Conservation (phyloP, 768 basidiomycete genomes). For the Boletus huronensis region DNA sequence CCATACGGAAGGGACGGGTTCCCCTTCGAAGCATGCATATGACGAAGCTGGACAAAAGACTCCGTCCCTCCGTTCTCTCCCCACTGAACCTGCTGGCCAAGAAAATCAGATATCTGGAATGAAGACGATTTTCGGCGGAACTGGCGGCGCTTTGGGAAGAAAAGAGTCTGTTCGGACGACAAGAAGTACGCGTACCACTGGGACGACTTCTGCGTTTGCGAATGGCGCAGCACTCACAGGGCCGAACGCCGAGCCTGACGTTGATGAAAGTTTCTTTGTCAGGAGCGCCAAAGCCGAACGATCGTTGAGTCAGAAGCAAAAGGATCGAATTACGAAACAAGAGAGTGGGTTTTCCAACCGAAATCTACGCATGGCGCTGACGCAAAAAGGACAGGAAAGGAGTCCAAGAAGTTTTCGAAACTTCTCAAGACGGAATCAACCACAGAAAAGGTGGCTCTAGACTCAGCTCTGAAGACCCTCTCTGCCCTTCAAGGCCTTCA, state of each 20-base stretch:
- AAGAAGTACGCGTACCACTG: conserved; percentile 16
- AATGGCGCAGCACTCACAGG: conserved; percentile 54
- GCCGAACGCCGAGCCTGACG: conserved; percentile 40
- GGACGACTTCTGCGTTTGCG: conserved; percentile 38
- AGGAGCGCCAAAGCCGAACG: conserved; percentile 48
- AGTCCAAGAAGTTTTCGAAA: conserved; percentile 60
- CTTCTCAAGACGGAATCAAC: conserved; percentile 69
- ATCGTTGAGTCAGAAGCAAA: conserved; percentile 48
- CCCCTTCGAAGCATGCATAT: background rate
- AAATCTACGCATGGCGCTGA: background rate
- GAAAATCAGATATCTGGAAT: conserved; percentile 1
- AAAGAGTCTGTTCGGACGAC: conserved; percentile 24
- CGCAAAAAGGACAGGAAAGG: conserved; percentile 40
- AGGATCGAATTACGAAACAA: conserved; percentile 45
- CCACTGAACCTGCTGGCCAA: conserved; percentile 6
- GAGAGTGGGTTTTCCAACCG: conserved; percentile 41
- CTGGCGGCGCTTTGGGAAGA: conserved; percentile 5
- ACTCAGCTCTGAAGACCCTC: conserved; percentile 60
- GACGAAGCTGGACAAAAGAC: background rate
- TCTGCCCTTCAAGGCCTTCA: conserved; percentile 68
- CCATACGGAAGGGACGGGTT: background rate
- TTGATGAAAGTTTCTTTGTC: conserved; percentile 38
- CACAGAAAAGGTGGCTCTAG: conserved; percentile 60
- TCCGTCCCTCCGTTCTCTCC: conserved; percentile 26
- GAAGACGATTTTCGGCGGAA: background rate